Conservation (phyloP, 352 stramenopile species). For the Phytophthora melonis region DNA sequence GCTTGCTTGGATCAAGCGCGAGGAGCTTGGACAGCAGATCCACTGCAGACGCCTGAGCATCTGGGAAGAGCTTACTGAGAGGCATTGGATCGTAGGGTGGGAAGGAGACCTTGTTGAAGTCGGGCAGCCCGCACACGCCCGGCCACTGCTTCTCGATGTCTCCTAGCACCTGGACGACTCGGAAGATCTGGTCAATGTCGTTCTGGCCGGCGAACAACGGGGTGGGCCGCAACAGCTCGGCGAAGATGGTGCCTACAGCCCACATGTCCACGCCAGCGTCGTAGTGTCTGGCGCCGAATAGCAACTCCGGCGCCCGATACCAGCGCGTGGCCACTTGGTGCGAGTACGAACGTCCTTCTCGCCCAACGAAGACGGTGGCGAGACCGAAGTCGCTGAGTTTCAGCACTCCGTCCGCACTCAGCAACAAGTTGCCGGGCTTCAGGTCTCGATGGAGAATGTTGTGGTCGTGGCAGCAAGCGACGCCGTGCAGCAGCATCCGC, state of each 20-base stretch:
- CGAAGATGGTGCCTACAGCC: constrained; percentile 71
- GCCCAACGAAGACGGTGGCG: constrained; percentile 64
- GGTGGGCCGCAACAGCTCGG: constrained; percentile 65
- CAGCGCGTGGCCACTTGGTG: constrained; percentile 85
- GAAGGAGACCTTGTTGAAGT: constrained; percentile 80
- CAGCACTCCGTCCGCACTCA: constrained; percentile 59
- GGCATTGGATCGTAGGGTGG: constrained; percentile 58
- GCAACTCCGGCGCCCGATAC: constrained; percentile 85
- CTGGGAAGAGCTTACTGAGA: constrained; percentile 56
- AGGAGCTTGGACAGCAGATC: constrained; percentile 61
- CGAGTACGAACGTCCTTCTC: constrained; percentile 52
- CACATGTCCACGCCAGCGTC: constrained; percentile 77
- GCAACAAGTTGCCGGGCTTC: constrained; percentile 78
- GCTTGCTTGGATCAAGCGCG: constrained; percentile 33
- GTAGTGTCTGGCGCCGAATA: constrained; percentile 78
- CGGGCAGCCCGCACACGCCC: constrained; percentile 57
- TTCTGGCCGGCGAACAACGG: constrained; percentile 84
- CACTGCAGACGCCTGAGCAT: constrained; percentile 48
- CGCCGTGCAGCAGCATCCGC: constrained; percentile 72
- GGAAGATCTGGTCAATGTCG: constrained; percentile 86
- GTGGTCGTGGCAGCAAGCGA: constrained; percentile 68
- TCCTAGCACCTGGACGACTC: constrained; percentile 73
- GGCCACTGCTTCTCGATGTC: constrained; percentile 66
- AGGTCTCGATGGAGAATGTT: constrained; percentile 80
- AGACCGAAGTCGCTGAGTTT: constrained; percentile 88